phyloP scores from a whole-genome alignment of 345 rosid genomes.

The Firmiana major region DNA sequence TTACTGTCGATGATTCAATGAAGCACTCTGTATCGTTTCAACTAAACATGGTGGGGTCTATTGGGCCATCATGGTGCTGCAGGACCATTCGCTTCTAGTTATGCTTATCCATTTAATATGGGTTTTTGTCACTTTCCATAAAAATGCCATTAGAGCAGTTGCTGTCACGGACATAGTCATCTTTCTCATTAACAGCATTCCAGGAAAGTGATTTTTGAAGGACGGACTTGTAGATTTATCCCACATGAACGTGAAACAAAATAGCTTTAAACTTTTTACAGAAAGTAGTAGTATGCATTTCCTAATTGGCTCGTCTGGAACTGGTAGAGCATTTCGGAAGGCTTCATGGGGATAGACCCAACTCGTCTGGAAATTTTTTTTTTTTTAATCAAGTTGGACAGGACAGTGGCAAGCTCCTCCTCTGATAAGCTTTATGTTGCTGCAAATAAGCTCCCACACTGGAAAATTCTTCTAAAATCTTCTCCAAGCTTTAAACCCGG shows the following conservation, averaged over 20 bases:
- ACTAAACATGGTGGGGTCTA: neutral
- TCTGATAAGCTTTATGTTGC: slow-evolving; percentile 52
- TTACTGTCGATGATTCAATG: neutral
- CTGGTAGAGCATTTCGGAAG: slow-evolving; percentile 32
- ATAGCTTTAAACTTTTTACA: neutral
- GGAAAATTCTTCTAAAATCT: slow-evolving; percentile 74
- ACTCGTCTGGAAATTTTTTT: slow-evolving; percentile 35
- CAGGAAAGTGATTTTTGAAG: neutral
- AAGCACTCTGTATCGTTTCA: neutral
- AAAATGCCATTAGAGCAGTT: neutral
- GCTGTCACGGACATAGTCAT: neutral
- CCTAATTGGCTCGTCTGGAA: slow-evolving; percentile 11
- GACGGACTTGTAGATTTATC: neutral
- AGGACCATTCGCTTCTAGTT: neutral
- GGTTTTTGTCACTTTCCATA: neutral
- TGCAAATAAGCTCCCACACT: slow-evolving; percentile 59
- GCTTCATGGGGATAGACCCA: slow-evolving; percentile 29
- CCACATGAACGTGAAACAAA: neutral
- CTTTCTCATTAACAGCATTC: neutral
- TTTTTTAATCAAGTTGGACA: slow-evolving; percentile 32
- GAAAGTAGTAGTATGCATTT: neutral
- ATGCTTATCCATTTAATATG: neutral
- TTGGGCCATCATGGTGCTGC: neutral
- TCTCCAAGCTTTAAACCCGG: too few species aligned
- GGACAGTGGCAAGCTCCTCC: slow-evolving; percentile 40